Evolutionary conservation across 768 basidiomycete species (phyloP), one percentile per base, ranked within the genome.

Genomic region (Russula virescens): DNA sequence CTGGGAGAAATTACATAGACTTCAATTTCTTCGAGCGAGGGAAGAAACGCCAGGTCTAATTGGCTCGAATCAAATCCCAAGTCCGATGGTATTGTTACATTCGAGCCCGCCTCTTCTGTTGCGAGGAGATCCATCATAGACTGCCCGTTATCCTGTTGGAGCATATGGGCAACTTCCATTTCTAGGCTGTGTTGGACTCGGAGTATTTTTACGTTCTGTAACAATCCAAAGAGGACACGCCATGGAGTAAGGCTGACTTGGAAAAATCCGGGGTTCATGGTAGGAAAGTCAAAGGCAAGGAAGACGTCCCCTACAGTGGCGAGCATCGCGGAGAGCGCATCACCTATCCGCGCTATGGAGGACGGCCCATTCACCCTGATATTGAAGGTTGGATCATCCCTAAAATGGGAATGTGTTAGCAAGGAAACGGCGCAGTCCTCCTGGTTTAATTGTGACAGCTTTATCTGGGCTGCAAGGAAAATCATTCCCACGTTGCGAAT

Each of bases 381-480:
- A 31, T 8, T 31, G 31, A 4, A 31, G 31, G 31, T 31, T 8
- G 31, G 5, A 10, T 26, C 23, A 9, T 60, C 18, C 5, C 2
- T 31, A 13, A n/a, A 25, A 25, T 42, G 23, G 13, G 23, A 28
- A 40, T 18, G 34, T 6, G 13, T 46, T 3, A 9, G 9, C 13
- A 47, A 14, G 25, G 31, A 26, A 52, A 49, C 28, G 9, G 0
- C 0, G n/a, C 10, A 2, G 2, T 1, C 10, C 5, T n/a, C 1
- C 0, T 8, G 0, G n/a, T n/a, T n/a, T n/a, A n/a, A n/a, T n/a
- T n/a, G 0, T 3, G 9, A 16, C 10, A 46, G 3, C 0, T 18
- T 13, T 3, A 38, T 4, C 5, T 34, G 7, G 1, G 42, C 47
- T 16, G 34, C 40, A 3, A 23, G 21, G 11, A 31, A 25, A 8